These are phyloP conservation scores for Aspergillus sp. DNA, from an alignment of 2,329 filamentous ascomycete species.

Conservation along the genomic window DNA sequence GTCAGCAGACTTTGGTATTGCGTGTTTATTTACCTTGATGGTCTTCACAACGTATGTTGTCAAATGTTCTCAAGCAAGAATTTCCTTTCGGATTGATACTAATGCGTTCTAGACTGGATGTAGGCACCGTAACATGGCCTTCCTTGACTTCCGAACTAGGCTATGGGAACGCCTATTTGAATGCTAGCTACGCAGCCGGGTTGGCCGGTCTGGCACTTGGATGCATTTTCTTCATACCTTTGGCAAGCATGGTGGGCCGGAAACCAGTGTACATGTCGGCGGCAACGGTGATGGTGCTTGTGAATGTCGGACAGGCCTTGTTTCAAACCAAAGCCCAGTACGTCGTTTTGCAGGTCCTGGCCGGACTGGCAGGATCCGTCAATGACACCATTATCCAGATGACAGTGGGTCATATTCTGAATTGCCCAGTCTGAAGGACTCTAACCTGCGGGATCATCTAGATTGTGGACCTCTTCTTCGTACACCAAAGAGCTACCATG, in stretches of 20 bases:
- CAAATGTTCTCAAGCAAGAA: neutral
- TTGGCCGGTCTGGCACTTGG: slow-evolving; percentile 10
- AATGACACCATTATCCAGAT: slow-evolving; percentile 14
- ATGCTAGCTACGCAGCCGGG: slow-evolving; percentile 7
- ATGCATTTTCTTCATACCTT: slow-evolving; percentile 14
- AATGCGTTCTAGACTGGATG: slow-evolving; percentile 2
- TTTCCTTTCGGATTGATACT: neutral
- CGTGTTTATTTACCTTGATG: slow-evolving; percentile 13
- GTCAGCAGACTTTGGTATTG: slow-evolving; percentile 6
- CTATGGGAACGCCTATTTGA: slow-evolving; percentile 8
- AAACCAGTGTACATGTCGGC: slow-evolving; percentile 9
- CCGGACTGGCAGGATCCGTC: slow-evolving; percentile 8
- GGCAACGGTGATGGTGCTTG: slow-evolving; percentile 1
- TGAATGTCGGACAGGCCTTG: slow-evolving; percentile 4
- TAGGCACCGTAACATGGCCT: slow-evolving; percentile 10
- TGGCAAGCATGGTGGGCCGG: slow-evolving; percentile 11
- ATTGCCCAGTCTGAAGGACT: neutral
- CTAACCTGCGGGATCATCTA: neutral
- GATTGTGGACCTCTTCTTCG: slow-evolving; percentile 15
- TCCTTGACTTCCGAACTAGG: slow-evolving; percentile 9
- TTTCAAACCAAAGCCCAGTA: slow-evolving; percentile 5
- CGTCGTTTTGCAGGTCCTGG: slow-evolving; percentile 5
- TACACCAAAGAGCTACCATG: slow-evolving; percentile 10
- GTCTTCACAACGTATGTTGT: slow-evolving; percentile 7
- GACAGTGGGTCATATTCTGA: neutral